Conservation (phyloP, 2,329 filamentous ascomycete species). For the Fusarium sp. region DNA sequence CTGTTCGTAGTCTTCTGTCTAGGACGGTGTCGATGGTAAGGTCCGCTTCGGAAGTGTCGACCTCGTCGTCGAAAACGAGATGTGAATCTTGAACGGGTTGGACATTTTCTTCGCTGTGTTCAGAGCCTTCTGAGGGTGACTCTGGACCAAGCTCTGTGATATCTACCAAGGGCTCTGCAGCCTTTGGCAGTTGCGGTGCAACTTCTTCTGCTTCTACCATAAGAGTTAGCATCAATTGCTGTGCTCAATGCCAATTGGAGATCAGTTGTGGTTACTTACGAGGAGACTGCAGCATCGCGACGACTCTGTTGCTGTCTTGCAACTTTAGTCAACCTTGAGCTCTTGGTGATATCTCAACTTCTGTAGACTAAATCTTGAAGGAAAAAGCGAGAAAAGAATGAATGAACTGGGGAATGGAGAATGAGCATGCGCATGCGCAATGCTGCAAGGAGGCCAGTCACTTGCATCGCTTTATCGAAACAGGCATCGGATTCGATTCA, state of each 20-base stretch:
- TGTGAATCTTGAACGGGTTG: background rate
- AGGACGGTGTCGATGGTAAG: constrained; percentile 4
- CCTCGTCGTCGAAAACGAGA: background rate
- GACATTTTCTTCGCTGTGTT: background rate
- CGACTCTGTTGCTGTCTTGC: background rate
- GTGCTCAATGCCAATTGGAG: rapidly evolving
- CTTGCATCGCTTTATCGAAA: constrained; percentile 9
- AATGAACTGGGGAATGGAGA: background rate
- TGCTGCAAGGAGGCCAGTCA: background rate
- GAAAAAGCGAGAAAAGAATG: background rate
- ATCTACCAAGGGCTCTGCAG: background rate
- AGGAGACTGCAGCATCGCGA: background rate
- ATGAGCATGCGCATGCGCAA: background rate
- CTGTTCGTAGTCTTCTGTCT: background rate
- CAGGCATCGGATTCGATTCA: background rate
- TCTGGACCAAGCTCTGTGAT: constrained; percentile 6
- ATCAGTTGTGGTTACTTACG: background rate
- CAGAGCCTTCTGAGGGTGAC: constrained; percentile 5
- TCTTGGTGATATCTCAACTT: background rate
- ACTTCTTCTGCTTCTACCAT: background rate
- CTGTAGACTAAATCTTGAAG: background rate
- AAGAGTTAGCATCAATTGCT: background rate
- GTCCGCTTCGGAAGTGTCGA: background rate
- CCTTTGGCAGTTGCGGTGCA: background rate
- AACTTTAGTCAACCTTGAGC: background rate